These are phyloP conservation scores for Letharia lupina DNA, from an alignment of 495 filamentous ascomycete species.

Conservation along the genomic window DNA sequence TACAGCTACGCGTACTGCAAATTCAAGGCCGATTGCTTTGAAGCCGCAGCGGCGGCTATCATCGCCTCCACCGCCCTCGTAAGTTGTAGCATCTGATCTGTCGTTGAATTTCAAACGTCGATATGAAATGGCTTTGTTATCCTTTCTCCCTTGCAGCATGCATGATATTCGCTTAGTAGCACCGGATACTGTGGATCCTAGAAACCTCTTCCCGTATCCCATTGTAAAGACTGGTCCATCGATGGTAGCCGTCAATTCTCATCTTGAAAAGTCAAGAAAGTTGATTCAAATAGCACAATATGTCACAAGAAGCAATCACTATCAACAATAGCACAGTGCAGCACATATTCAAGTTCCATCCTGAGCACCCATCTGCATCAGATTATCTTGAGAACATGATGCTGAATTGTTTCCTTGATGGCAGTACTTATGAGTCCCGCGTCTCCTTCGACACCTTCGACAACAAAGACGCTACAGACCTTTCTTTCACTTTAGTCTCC, in stretches of 20 bases:
- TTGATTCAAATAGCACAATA: neutral
- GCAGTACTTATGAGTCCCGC: constrained; percentile 43
- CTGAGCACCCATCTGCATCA: neutral
- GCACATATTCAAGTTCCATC: neutral
- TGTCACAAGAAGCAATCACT: neutral
- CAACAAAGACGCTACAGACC: constrained; percentile 68
- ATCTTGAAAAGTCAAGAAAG: neutral
- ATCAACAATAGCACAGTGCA: neutral
- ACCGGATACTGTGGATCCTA: neutral
- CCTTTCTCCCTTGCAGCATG: neutral
- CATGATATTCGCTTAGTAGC: neutral
- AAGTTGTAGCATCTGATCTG: constrained; percentile 15
- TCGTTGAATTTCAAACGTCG: neutral
- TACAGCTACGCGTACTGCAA: constrained; percentile 4
- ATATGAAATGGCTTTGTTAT: neutral
- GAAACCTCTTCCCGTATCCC: neutral
- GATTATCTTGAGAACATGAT: neutral
- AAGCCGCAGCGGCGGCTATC: constrained; percentile 21
- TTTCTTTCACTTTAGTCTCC: constrained; percentile 76
- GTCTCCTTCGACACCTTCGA: constrained; percentile 95
- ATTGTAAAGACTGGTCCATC: neutral
- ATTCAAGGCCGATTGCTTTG: constrained; percentile 7
- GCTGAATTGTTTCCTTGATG: constrained; percentile 1
- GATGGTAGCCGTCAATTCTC: neutral
- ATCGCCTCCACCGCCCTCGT: constrained; percentile 30